Base-by-base conservation (phyloP, 2,329 filamentous ascomycete genomes). In the Pseudogymnoascus sp. region DNA sequence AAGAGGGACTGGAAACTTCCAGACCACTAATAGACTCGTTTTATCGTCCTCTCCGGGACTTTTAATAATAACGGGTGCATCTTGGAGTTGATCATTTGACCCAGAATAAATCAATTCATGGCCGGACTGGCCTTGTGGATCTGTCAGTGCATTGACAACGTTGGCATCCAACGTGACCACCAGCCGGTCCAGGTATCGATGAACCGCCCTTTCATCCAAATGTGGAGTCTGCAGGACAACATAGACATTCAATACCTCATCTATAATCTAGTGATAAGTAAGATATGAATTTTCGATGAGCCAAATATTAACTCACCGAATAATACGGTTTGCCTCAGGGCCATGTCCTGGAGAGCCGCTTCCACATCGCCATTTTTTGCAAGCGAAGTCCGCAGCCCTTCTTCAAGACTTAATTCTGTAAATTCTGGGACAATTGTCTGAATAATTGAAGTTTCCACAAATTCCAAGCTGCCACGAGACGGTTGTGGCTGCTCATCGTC, bases 211-310 rank as follows among this genome's bases (percentile, higher is more conserved):
- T 64, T 88, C 81, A 62, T 84, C 81, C 62, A 82, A 77, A 69
- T 81, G 79, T 3, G 86, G 85, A 7, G 86, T 86, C 69, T 83
- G 83, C 63, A 92, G 80, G 10, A 90, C 78, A 65, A 92, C 77
- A 69, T 89, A 85, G 16, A 91, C 80, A 66, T 86, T 78, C 63
- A 89, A 80, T 26, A 84, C 84, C 78, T 92, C 89, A 81, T 92
- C 89, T 92, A 76, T 63, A 71, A 70, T 77, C 76, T 81, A 75
- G 68, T 70, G 74, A 78, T 81, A 74, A 82, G 81, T 76, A 78
- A 75, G 74, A 76, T 69, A 70, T 66, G 67, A 67, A 71, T 65
- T 67, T 67, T 69, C 67, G 66, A 66, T 69, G 68, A 63, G 64
- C 60, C 61, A 64, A 65, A 62, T 64, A 68, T 68, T 64, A 55